Conservation (phyloP, 257 asterid genomes). For the Lavandula angustifolia region DNA sequence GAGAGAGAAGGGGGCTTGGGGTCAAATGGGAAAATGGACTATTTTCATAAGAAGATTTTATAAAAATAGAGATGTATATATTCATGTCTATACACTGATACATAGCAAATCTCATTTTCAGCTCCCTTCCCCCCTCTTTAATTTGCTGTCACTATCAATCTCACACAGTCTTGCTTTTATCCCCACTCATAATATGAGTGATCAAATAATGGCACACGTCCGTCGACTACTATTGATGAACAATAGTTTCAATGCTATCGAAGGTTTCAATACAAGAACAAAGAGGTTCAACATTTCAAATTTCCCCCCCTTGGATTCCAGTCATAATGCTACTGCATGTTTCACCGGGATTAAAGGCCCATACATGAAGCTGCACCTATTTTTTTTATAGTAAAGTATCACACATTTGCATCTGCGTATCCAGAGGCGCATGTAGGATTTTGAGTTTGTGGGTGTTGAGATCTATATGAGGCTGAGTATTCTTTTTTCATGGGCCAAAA, state of each 20-base stretch:
- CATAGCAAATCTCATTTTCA: constrained; percentile 17
- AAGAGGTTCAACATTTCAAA: neutral
- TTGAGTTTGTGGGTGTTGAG: no score
- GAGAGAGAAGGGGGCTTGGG: neutral
- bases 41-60: constrained; percentile 17
- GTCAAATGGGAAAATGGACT: constrained; percentile 17
- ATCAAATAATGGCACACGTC: constrained; percentile 34
- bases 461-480: no score
- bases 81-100: neutral
- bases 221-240: constrained; percentile 25
- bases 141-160: constrained; percentile 48
- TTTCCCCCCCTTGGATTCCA: constrained; percentile 26
- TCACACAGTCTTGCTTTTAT: constrained; percentile 35
- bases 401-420: neutral
- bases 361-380: constrained; percentile 37
- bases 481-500: no score
- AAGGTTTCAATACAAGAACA: constrained; percentile 24
- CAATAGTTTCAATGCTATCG: constrained; percentile 21
- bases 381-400: constrained; percentile 13
- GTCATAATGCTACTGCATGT: constrained; percentile 6
- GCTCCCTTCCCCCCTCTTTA: constrained; percentile 27
- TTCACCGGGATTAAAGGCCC: constrained; percentile 38
- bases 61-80: constrained; percentile 10
- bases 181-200: constrained; percentile 56
- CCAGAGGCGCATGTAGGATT: no score